phyloP scores from a whole-genome alignment of 2,329 filamentous ascomycete species.

The Paraphoma chrysanthemicola region DNA sequence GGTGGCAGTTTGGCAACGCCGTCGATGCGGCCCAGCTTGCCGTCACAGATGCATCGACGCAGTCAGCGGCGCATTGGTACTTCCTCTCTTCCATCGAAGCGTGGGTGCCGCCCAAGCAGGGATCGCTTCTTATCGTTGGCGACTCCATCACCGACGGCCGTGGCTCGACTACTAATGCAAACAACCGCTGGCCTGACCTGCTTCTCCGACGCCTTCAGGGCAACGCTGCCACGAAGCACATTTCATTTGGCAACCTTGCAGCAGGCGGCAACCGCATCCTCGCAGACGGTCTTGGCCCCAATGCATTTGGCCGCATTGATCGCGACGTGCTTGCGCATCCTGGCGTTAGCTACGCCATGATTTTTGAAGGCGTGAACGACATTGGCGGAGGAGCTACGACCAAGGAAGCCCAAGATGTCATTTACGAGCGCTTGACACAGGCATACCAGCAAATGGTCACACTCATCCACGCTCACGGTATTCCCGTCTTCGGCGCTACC shows the following conservation, averaged over 20 bases:
- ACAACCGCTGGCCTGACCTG: constrained; percentile 40
- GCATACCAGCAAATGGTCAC: constrained; percentile 65
- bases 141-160: constrained; percentile 72
- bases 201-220: constrained; percentile 54
- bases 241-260: constrained; percentile 69
- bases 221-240: constrained; percentile 48
- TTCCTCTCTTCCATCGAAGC: constrained; percentile 66
- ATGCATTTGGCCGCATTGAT: constrained; percentile 65
- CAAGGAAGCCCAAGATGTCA: constrained; percentile 51
- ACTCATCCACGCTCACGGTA: constrained; percentile 61
- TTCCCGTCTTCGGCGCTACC: constrained; percentile 68
- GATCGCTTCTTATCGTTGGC: constrained; percentile 63
- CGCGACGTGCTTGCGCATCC: constrained; percentile 67
- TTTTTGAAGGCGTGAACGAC: constrained; percentile 72
- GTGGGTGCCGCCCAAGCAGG: constrained; percentile 52
- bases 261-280: constrained; percentile 72
- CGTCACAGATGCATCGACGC: constrained; percentile 43
- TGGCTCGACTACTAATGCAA: constrained; percentile 48
- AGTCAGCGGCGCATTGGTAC: constrained; percentile 59
- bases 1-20: constrained; percentile 61
- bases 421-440: constrained; percentile 61
- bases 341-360: constrained; percentile 67
- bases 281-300: constrained; percentile 67
- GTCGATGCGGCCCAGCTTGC: constrained; percentile 57
- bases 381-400: constrained; percentile 63